Base-by-base conservation (phyloP, 2,329 filamentous ascomycete genomes). In the Xylaria sp. region DNA sequence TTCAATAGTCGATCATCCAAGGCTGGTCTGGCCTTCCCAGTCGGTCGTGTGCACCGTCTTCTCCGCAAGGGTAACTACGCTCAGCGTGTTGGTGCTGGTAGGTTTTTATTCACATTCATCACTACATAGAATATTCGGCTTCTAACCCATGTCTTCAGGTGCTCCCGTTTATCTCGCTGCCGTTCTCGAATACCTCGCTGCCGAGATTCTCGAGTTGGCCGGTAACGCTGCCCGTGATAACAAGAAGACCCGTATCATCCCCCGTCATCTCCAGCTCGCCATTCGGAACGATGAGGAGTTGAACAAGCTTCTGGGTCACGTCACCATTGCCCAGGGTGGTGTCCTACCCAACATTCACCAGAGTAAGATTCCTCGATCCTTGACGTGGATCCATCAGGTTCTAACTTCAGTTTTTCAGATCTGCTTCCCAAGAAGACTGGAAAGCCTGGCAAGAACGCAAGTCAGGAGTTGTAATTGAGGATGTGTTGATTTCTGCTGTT, bases 161-260 rank as follows among this genome's bases (percentile, higher is more conserved):
- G 95, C 95, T 75, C 95, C 95, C 74, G 95, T 98, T 80, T 98
- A 98, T 83, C 92, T 98, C 74, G 95, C 95, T 74, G 95, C 95
- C 65, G 96, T 99, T 64, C 93, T 99, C 58, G 96, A 99, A 86
- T 99, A 99, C 82, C 92, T 99, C 69, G 95, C 96, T 76, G 96
- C 96, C 75, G 96, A 99, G 88, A 98, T 99, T 78, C 94, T 99
- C 80, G 96, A 99, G 86, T 86, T 99, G 85, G 96, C 96, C 82
- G 96, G 96, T 78, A 99, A 99, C 84, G 96, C 96, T 79, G 96
- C 96, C 73, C 95, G 96, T 78, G 96, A 99, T 87, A 98, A 98
- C 91, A 99, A 99, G 93, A 98, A 98, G 92, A 99, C 95, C 74
- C 94, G 96, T 92, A 99, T 99, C 86, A 99, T 98, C 71, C 96